phyloP scores from a whole-genome alignment of 1,139 yeast species.

The Geotrichum siamense region DNA sequence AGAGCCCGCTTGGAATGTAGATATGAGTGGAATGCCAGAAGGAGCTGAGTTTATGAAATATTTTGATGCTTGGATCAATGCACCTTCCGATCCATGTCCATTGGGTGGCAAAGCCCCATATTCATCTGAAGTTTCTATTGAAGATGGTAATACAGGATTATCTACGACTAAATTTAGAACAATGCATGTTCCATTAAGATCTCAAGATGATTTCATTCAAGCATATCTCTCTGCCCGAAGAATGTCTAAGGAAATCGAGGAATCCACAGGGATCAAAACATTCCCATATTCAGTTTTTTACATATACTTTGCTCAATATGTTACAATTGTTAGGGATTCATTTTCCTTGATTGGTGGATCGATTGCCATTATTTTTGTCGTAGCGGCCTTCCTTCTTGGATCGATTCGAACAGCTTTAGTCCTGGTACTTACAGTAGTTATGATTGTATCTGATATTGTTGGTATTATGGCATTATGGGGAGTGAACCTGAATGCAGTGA shows the following conservation, averaged over 20 bases:
- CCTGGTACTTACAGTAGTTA: constrained; percentile 50
- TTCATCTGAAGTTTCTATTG: constrained; percentile 48
- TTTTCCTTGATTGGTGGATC: constrained; percentile 52
- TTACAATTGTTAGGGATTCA: constrained; percentile 52
- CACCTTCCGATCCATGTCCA: constrained; percentile 89
- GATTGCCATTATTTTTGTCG: constrained; percentile 45
- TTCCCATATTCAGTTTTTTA: constrained; percentile 93
- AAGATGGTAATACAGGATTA: constrained; percentile 38
- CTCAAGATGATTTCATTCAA: constrained; percentile 75
- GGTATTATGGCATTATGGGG: constrained; percentile 73
- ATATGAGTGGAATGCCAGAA: constrained; percentile 81
- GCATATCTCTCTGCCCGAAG: constrained; percentile 74
- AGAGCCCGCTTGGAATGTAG: constrained; percentile 55
- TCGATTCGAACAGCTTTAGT: constrained; percentile 54
- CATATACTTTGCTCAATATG: constrained; percentile 85
- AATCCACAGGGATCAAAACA: constrained; percentile 44
- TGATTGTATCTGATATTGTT: constrained; percentile 65
- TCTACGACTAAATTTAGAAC: constrained; percentile 65
- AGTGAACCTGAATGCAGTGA: constrained; percentile 79
- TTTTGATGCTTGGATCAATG: constrained; percentile 72
- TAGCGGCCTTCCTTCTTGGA: constrained; percentile 57
- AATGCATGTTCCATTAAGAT: constrained; percentile 70
- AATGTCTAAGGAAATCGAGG: constrained; percentile 52
- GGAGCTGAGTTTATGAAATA: constrained; percentile 65
- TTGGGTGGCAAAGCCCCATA: constrained; percentile 95